phyloP scores from a whole-genome alignment of 768 basidiomycete genomes.

The Dacryopinax spathularia region DNA sequence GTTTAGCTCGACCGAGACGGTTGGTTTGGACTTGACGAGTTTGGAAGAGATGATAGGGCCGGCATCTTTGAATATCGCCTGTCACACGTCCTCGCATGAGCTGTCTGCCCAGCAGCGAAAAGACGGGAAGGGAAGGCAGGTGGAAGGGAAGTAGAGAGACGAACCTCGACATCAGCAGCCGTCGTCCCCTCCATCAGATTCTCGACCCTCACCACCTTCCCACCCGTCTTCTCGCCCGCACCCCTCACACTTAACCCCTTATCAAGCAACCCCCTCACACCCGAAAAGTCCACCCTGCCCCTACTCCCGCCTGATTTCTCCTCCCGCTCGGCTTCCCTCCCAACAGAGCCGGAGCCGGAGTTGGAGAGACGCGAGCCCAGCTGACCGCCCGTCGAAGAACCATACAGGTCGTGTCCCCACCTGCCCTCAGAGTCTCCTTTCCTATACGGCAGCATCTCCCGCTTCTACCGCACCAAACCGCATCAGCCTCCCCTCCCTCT shows the following conservation, averaged over 20 bases:
- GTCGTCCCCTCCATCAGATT: slow-evolving; percentile 66
- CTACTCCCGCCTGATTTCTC: neutral
- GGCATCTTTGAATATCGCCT: slow-evolving; percentile 71
- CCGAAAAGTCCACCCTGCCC: neutral
- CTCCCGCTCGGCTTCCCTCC: neutral
- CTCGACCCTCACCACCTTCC: slow-evolving; percentile 60
- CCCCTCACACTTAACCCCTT: slow-evolving; percentile 50
- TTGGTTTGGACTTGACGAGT: slow-evolving; percentile 20
- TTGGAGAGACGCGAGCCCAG: neutral
- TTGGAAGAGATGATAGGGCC: slow-evolving; percentile 38
- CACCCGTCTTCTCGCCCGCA: slow-evolving; percentile 36
- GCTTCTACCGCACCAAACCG: neutral
- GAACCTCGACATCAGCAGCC: slow-evolving; percentile 58
- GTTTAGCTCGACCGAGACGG: slow-evolving; percentile 51
- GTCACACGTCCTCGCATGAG: neutral
- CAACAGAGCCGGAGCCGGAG: neutral
- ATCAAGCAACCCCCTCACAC: neutral
- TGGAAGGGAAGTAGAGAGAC: slow-evolving; percentile 11
- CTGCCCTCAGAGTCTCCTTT: neutral
- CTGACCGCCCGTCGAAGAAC: neutral
- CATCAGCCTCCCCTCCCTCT: too few species aligned
- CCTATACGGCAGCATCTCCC: neutral
- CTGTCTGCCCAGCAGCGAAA: neutral
- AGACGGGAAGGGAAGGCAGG: neutral
- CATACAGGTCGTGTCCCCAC: neutral